Base-by-base conservation (phyloP, 192 early-diverging fungal species). In the Umbelopsis ramanniana region DNA sequence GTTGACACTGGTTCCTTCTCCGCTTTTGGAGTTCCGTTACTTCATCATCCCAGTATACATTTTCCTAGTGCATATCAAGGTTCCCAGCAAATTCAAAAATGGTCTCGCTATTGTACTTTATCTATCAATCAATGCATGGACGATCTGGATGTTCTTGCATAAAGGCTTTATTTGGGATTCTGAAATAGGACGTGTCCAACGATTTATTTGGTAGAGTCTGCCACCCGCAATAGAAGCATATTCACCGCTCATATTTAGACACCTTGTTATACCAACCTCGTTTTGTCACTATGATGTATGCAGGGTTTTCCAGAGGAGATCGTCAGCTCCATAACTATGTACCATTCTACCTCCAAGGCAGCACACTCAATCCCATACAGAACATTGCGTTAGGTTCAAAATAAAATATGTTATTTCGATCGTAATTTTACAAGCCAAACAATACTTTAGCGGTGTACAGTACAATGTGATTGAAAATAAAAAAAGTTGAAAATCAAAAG, bases 11-110 rank as follows among this genome's bases (percentile, higher is more conserved):
- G 83, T 99, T 2, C 97, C 97, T 0, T 95, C 95, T 0, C 97
- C 97, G 6, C 81, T 99, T 54, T 76, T 99, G 46, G 97, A 99
- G 80, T 95, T 98, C 75, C 82, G 97, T 50, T 99, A 99, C 85
- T 99, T 94, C 84, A 92, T 97, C 24, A 82, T 96, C 14, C 96
- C 96, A 0, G 95, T 87, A 72, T 76, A 89, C 38, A 79, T 98
- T 71, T 89, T 88, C 43, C 83, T 92, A 10, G 63, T 96, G 29
- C 87, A 94, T 70, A 82, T 92, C 72, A 74, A 38, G 57, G 80
- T 71, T 45, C 80, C 77, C 52, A 74, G 45, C 0, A 47, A 37
- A 12, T 53, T 74, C 52, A 74, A 78, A 17, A 22, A 15, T 5
- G 9, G 89, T 6, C 9, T 81, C 0, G 75, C 89, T 60, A 46